Base-by-base conservation (phyloP, 2,329 filamentous ascomycete species). In the Colletotrichum salicis region DNA sequence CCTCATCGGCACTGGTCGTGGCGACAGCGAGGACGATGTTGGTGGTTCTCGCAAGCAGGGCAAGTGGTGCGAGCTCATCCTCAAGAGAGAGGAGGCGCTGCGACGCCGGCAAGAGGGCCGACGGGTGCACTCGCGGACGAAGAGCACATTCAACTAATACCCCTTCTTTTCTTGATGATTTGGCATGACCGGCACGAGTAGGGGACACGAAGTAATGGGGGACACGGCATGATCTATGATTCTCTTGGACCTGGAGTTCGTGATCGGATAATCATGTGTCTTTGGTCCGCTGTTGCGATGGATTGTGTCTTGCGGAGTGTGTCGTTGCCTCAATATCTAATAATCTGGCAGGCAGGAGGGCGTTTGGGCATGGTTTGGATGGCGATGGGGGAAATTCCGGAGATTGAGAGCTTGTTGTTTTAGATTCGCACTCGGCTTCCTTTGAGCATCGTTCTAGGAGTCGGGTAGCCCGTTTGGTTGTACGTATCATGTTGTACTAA, bases 61-160 rank as follows among this genome's bases (percentile, higher is more conserved):
- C 71, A 90, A 90, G 81, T 93, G 91, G 91, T 92, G 90, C 77
- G 90, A 92, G 73, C 81, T 91, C 75, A 87, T 93, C 73, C 84
- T 93, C 74, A 90, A 90, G 84, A 83, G 87, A 74, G 90, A 92
- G 77, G 89, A 90, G 77, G 83, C 87, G 67, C 77, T 89, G n/a
- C 87, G 87, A 63, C 86, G 86, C 67, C 85, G 87, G 69, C 84
- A 86, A 37, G 88, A 88, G 72, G 83, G 85, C 55, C 82, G 82
- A 61, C 80, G 87, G 73, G 84, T 86, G 61, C 87, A 90, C 76
- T 87, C 87, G 70, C 83, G 88, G 56, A 88, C 87, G 73, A 90
- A 90, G 85, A 90, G 88, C 79, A 88, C 86, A 82, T 85, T 86
- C 76, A 75, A 85, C 74, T 89, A 79, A 62, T 58, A 70, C 67